These are phyloP conservation scores for Aspergillus costaricaensis DNA, from an alignment of 2,329 filamentous ascomycete species.

Conservation along the genomic window DNA sequence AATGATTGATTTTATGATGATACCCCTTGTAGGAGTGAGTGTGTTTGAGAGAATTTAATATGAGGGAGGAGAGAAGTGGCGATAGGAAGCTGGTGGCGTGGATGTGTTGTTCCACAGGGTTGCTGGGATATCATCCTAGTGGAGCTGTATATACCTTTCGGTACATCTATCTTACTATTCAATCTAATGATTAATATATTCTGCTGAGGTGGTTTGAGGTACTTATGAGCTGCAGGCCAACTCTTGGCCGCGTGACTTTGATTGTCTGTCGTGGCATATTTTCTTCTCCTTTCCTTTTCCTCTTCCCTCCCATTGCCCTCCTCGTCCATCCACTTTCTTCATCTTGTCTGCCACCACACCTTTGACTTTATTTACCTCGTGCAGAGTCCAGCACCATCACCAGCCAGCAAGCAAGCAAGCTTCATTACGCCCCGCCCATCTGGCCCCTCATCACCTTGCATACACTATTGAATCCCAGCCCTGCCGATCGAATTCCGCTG, in stretches of 20 bases:
- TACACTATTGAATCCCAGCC: constrained; percentile 15
- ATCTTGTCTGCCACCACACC: not conserved
- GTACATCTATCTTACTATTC: no score
- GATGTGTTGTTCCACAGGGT: not conserved
- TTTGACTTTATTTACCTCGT: not conserved
- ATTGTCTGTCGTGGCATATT: no score
- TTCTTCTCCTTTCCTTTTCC: no score
- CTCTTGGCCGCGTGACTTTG: not conserved
- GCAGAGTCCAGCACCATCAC: not conserved
- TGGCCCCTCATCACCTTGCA: constrained; percentile 10
- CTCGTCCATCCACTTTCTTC: not conserved
- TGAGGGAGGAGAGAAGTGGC: no score
- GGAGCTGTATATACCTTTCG: not conserved
- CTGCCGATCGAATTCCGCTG: not conserved
- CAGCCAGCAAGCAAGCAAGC: not conserved
- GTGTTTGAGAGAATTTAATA: not conserved
- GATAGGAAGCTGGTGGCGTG: no score
- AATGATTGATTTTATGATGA: not conserved
- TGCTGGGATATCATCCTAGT: not conserved
- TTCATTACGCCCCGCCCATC: not conserved
- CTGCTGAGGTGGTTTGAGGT: no score
- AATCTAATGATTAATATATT: no score
- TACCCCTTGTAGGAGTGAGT: not conserved
- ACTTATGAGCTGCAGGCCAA: no score
- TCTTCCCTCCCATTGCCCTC: not conserved